Base-by-base conservation (phyloP, 1,284 basidiomycete genomes). In the Sporisorium sorghi region DNA sequence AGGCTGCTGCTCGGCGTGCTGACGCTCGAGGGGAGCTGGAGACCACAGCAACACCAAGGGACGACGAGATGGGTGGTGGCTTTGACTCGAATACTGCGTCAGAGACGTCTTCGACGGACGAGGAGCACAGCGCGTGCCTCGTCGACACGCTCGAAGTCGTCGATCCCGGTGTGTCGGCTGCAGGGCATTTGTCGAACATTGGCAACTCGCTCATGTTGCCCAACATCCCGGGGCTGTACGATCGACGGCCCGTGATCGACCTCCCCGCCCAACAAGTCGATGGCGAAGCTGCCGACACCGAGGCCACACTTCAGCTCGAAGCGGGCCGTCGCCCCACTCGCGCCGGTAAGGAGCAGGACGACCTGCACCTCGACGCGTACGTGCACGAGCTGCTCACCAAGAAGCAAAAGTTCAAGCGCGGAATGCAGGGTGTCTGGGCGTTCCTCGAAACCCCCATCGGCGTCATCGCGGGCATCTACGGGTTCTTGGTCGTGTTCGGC, bases 361-460 rank as follows among this genome's bases (percentile, higher is more conserved):
- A 72, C 12, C 50, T 72, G 30, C 74, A 68, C n/a, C 62, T 76
- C 4, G 74, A 76, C 24, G 61, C 70, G 0, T 72, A 73, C 55
- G 70, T 76, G 0, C 61, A 73, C 46, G 62, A 68, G 33, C 46
- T 73, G 47, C 54, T 76, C 24, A 69, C 65, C 48, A 69, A 73
- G 24, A 49, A 56, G 37, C 73, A 75, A 33, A 62, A 71, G 82
- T 85, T 89, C 50, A 87, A 88, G 57, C 87, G 90, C 11, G 89
- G 88, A 0, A 85, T 92, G 78, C 87, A 87, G 72, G 92, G 93
- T 7, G 86, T 94, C 2, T 93, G 92, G 92, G 88, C 90, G 1
- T 94, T 92, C 79, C 84, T 93, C 65, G 93, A 92, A 86, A 94
- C 93, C 60, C 87, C 87, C 1, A 84, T 87, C 74, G 93, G 92